Evolutionary conservation across 257 asterid genomes (phyloP).

Genomic region (Voacanga thouarsii): DNA sequence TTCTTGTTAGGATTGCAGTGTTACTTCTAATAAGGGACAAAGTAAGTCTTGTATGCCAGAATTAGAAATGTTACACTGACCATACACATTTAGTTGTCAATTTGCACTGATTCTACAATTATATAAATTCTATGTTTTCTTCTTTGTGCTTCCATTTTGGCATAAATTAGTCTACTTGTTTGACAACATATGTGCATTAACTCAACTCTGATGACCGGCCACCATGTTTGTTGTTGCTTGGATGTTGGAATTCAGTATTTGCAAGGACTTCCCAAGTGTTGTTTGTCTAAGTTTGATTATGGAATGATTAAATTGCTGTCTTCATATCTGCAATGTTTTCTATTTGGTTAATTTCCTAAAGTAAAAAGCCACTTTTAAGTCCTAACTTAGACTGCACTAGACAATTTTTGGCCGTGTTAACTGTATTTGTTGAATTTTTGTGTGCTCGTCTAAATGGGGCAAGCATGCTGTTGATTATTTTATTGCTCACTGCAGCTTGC

Average conservation of each 20-base stretch:
- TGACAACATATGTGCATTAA: neutral
- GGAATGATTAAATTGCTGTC: neutral
- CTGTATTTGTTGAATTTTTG: neutral
- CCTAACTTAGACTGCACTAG: neutral
- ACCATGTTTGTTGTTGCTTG: neutral
- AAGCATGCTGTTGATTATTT: neutral
- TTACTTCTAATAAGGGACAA: slow-evolving; percentile 68
- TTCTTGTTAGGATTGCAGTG: slow-evolving; percentile 77
- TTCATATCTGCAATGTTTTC: neutral
- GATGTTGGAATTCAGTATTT: neutral
- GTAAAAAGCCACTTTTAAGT: neutral
- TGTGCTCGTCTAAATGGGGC: neutral
- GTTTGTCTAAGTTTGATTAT: neutral
- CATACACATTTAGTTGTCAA: neutral
- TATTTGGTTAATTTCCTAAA: neutral
- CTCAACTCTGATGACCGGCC: neutral
- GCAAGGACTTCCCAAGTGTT: neutral
- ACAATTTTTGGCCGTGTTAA: neutral
- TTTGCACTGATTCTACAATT: neutral
- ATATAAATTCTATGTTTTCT: neutral
- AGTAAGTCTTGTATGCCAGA: slow-evolving; percentile 41
- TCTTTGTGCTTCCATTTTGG: neutral
- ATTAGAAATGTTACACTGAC: neutral
- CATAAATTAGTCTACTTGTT: neutral
- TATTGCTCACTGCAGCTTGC: no score